Base-by-base conservation (phyloP, 331 rosid species). In the Erythrophleum ivorense region DNA sequence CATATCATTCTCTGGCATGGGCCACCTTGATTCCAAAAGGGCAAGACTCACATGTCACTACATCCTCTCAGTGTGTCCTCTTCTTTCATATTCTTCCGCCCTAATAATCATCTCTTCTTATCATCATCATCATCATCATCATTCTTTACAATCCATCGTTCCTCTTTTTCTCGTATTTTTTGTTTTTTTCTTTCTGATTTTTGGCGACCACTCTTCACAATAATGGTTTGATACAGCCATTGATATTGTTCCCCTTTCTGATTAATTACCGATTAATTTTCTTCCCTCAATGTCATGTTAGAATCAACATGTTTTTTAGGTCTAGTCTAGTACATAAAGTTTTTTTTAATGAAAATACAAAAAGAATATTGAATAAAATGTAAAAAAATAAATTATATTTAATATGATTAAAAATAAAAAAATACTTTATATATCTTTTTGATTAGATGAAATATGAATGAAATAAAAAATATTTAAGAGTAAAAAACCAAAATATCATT, bases 1-100 rank as follows among this genome's bases (percentile, higher is more conserved):
- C 87, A 78, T 79, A 87, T 87, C 83, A 89, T 90, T 92, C 91
- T 46, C 90, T 92, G 93, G 75, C 93, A 87, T 82, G 91, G 90
- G 86, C 92, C 92, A 87, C 87, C 83, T 84, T 83, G 79, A 87
- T 91, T 86, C 85, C 86, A 70, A 80, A 81, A 53, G 66, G 38
- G 69, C 78, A 80, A 85, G 78, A 78, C 85, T 91, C 90, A 91
- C 91, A 87, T 88, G 94, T 90, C 90, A 88, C 86, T 80, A 78
- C 85, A 90, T 86, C 89, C 82, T 75, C 83, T 81, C 86, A 18
- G 59, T 68, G 57, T 83, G 86, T 88, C 87, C 75, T 78, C 82
- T 60, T 88, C 81, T 78, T 81, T 81, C 67, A 76, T 87, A 87
- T 83, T 81, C 86, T 82, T 81, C 80, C 68, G 69, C 5, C 85